Evolutionary conservation across 257 asterid species (phyloP).

Genomic region (Scutellaria baicalensis): DNA sequence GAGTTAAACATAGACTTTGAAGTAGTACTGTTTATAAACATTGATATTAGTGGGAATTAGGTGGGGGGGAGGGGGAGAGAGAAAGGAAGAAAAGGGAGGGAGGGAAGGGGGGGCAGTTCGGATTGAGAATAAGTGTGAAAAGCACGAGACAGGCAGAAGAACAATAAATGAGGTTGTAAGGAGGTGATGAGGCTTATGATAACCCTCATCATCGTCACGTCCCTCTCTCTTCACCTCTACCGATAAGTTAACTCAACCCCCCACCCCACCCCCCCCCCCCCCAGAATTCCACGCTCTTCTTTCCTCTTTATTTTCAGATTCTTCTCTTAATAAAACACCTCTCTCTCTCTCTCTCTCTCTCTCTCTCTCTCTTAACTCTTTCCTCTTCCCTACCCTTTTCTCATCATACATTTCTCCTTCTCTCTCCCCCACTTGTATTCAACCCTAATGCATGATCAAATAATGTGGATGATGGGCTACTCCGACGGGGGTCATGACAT

Average conservation of each 20-base stretch:
- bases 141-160: conserved; percentile 54
- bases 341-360: background rate
- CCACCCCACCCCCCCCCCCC: conserved; percentile 6
- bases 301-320: background rate
- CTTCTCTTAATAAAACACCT: background rate
- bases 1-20: no score
- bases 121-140: conserved; percentile 91
- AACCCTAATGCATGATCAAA: background rate
- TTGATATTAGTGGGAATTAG: background rate
- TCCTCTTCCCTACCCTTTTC: conserved; percentile 11
- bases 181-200: conserved; percentile 85
- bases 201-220: conserved; percentile 97
- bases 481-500: conserved; percentile 67
- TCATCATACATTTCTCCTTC: conserved; percentile 22
- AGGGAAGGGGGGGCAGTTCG: conserved; percentile 57
- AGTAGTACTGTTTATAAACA: no score
- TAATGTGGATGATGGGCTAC: conserved; percentile 97
- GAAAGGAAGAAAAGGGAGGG: conserved; percentile 15
- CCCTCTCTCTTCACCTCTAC: conserved; percentile 60
- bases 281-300: conserved; percentile 55
- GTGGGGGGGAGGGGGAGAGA: conserved; percentile 12
- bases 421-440: conserved; percentile 26
- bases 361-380: conserved; percentile 39
- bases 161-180: conserved; percentile 72
- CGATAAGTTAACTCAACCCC: conserved; percentile 33